Evolutionary conservation across 2,329 filamentous ascomycete genomes (phyloP).

Genomic region (Blastomyces gilchristii): DNA sequence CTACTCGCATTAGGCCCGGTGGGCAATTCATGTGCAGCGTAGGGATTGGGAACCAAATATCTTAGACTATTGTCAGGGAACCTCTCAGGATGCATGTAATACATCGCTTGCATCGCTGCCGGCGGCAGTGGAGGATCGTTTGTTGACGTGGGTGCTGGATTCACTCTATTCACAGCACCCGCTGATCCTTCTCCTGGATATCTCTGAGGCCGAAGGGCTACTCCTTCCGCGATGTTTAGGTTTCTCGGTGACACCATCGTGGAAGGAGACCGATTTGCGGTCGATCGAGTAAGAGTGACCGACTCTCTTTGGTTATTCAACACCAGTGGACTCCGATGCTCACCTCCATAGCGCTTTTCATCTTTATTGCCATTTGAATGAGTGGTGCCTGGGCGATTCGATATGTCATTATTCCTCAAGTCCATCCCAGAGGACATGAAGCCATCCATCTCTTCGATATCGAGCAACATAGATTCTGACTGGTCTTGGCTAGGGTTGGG

Average conservation of each 20-base stretch:
- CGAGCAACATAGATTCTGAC: conserved; percentile 29
- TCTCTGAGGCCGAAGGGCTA: background rate
- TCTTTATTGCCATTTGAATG: background rate
- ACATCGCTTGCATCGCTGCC: background rate
- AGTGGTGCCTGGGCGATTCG: background rate
- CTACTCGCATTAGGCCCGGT: background rate
- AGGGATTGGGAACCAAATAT: background rate
- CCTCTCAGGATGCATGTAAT: background rate
- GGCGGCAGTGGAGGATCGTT: background rate
- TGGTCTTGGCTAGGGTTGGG: conserved; percentile 16
- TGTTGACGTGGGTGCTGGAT: background rate
- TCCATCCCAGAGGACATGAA: background rate
- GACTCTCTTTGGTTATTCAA: background rate
- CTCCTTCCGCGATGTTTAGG: background rate
- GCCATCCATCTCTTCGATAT: conserved; percentile 15
- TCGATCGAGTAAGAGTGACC: too few species aligned
- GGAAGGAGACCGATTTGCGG: background rate
- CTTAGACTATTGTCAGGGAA: background rate
- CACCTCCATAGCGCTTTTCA: background rate
- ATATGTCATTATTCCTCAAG: background rate
- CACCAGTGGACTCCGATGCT: background rate
- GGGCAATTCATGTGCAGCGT: background rate
- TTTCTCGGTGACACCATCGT: background rate
- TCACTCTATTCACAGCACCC: background rate
- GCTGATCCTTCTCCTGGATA: background rate